phyloP scores from a whole-genome alignment of 495 filamentous ascomycete genomes.

The Sphaerosporella brunnea region DNA sequence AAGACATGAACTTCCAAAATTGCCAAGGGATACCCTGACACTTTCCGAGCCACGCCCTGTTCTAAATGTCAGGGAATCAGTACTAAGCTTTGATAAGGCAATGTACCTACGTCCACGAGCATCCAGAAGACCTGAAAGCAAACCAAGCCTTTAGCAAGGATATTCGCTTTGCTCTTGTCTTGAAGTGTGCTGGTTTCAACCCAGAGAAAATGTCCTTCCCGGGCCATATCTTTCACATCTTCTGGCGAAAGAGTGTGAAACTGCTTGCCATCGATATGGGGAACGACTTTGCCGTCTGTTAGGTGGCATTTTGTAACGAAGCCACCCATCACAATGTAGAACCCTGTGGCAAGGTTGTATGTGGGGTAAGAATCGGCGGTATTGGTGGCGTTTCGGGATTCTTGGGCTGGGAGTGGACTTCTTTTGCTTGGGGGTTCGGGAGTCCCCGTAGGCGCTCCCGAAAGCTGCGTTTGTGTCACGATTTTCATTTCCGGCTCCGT shows the following conservation, averaged over 20 bases:
- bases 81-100: background rate
- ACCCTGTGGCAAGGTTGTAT: background rate
- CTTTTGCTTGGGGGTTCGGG: too few species aligned
- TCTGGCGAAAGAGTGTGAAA: background rate
- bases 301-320: too few species aligned
- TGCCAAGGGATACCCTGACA: conserved; percentile 1
- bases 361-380: background rate
- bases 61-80: background rate
- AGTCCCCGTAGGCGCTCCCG: too few species aligned
- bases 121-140: conserved; percentile 7
- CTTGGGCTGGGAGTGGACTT: background rate
- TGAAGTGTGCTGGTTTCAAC: background rate
- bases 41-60: background rate
- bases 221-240: background rate
- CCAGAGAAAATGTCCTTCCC: background rate
- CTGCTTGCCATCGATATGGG: background rate
- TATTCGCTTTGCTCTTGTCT: conserved; percentile 10
- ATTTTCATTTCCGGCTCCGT: too few species aligned
- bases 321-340: conserved; percentile 24
- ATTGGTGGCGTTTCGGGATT: too few species aligned
- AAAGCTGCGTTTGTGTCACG: too few species aligned
- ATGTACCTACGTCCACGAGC: background rate
- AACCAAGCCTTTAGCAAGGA: conserved; percentile 6
- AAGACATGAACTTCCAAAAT: conserved; percentile 8
- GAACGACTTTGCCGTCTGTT: background rate